Base-by-base conservation (phyloP, 768 basidiomycete genomes). In the Auricularia auricula-judae region DNA sequence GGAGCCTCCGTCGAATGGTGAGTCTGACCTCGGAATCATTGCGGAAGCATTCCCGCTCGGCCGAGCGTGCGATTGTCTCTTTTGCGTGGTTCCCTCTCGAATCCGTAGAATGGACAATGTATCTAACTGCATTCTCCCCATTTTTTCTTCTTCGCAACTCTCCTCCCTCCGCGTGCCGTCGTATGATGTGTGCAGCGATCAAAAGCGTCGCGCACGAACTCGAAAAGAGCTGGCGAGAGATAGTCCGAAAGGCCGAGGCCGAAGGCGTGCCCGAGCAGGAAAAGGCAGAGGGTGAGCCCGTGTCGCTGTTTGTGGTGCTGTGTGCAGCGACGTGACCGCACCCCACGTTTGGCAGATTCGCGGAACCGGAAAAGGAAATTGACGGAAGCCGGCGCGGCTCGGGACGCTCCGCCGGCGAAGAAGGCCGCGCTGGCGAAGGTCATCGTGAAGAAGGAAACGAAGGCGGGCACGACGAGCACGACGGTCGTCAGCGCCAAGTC, bases 1-100 rank as follows among this genome's bases (percentile, higher is more conserved):
- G 74, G 86, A 89, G 65, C 83, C 86, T 36, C 84, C 87, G 51
- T 82, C 83, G 59, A 80, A 87, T 75, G 91, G 91, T 93, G 86
- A 91, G 91, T 82, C 70, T 14, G 35, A 34, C 63, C 33, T 58
- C 65, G 11, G 21, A 21, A 36, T 43, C 51, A 56, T 47, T 56
- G 42, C 11, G 35, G 58, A 62, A 59, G 42, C 54, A 43, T 66
- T 18, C 56, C 39, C 43, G 36, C 60, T 63, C 66, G 53, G 59
- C 54, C 29, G 59, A 36, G 59, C 39, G 47, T 47, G 39, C 39
- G 34, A 18, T 12, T n/a, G 35, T 47, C 43, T 33, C 62, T 63
- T 65, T 68, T 60, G 59, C 67, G 47, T 21, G 47, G 47, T 51
- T 21, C 47, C 47, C 47, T 51, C 47, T 51, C 47, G 47, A 51